phyloP scores from a whole-genome alignment of 1,284 basidiomycete genomes.

The Cerrena zonata region DNA sequence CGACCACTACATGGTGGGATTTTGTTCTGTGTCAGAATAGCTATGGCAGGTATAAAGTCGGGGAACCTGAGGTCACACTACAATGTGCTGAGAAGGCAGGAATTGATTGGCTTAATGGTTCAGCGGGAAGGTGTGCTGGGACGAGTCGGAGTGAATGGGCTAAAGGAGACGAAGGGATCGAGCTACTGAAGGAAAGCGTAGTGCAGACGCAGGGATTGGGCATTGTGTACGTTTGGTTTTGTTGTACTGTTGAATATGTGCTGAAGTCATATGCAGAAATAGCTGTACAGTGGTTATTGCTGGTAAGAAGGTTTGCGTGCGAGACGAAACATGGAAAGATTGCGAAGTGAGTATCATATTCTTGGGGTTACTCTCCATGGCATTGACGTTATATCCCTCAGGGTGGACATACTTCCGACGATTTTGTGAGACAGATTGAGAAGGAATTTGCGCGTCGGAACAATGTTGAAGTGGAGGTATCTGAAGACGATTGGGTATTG shows the following conservation, averaged over 20 bases:
- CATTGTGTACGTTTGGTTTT: conserved; percentile 44
- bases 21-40: conserved; percentile 75
- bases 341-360: conserved; percentile 66
- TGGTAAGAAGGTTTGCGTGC: conserved; percentile 63
- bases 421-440: conserved; percentile 78
- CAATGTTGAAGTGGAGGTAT: conserved; percentile 13
- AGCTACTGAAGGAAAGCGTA: conserved; percentile 58
- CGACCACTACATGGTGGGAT: conserved; percentile 59
- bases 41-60: conserved; percentile 59
- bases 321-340: conserved; percentile 73
- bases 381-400: conserved; percentile 25
- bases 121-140: conserved; percentile 54
- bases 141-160: conserved; percentile 54
- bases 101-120: conserved; percentile 65
- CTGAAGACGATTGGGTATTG: not conserved
- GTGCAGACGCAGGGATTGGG: conserved; percentile 40
- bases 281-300: conserved; percentile 83
- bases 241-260: not conserved
- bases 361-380: not conserved
- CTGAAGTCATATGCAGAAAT: conserved; percentile 41
- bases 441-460: conserved; percentile 67
- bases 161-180: conserved; percentile 53
- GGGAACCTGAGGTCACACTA: conserved; percentile 57
- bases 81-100: conserved; percentile 59
- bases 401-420: conserved; percentile 68